Percentiles rank a stretch among this genome's conserved stretches.
These are phyloP conservation scores for Coniochaeta hoffmannii DNA, from an alignment of 2,329 filamentous ascomycete species.

Conservation along the genomic window DNA sequence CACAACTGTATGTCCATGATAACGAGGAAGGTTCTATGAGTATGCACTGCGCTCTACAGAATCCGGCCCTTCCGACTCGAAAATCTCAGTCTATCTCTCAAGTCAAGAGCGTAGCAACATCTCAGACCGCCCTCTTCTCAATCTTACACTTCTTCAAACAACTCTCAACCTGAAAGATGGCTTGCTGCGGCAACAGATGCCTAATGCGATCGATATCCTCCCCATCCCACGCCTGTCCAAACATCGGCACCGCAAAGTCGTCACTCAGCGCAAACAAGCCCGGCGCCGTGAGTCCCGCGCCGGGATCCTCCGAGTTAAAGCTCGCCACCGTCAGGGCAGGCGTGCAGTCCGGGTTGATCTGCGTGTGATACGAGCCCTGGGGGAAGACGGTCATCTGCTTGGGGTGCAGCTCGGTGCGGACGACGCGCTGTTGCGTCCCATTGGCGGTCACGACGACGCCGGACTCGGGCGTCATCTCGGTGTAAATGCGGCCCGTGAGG, in stretches of 20 bases:
- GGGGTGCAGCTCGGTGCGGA: conserved; percentile 17
- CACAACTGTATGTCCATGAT: too few species aligned
- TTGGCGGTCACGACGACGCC: conserved; percentile 5
- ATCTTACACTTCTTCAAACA: conserved; percentile 41
- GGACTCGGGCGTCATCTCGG: conserved; percentile 7
- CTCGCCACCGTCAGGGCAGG: conserved; percentile 38
- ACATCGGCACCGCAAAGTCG: conserved; percentile 27
- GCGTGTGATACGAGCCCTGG: conserved; percentile 8
- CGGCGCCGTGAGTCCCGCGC: conserved; percentile 31
- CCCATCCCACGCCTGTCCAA: conserved; percentile 24
- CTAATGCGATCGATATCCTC: conserved; percentile 37
- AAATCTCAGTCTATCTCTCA: too few species aligned
- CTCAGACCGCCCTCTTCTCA: not conserved
- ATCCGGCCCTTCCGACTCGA: too few species aligned
- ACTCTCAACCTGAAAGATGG: conserved; percentile 43
- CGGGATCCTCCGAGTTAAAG: conserved; percentile 28
- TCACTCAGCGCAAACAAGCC: conserved; percentile 29
- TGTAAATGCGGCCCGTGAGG: conserved; percentile 4
- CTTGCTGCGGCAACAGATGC: conserved; percentile 33
- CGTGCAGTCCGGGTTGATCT: conserved; percentile 22
- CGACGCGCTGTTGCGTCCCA: conserved; percentile 9
- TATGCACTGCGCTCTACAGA: too few species aligned
- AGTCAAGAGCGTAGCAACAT: not conserved
- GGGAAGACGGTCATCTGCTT: conserved; percentile 9
- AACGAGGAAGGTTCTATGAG: too few species aligned